These are phyloP conservation scores for Cladosporium velox DNA, from an alignment of 2,329 filamentous ascomycete species.

Conservation along the genomic window DNA sequence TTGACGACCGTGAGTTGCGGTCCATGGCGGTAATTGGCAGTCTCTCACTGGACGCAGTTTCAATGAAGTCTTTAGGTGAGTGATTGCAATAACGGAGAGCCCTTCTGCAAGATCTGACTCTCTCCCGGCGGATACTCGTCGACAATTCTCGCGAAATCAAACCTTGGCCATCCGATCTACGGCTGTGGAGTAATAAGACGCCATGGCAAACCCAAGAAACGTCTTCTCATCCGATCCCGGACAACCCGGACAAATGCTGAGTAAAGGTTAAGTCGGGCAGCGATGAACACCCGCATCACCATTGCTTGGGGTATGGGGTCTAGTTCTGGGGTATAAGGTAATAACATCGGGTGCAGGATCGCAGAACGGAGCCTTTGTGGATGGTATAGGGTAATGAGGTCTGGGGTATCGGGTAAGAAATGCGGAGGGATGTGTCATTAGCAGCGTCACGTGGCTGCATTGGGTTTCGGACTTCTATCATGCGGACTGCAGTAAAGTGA, in stretches of 20 bases:
- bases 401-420: constrained; percentile 13
- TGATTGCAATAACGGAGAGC: not conserved
- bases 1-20: not conserved
- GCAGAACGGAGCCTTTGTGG: not conserved
- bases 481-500: not conserved
- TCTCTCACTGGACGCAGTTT: not conserved
- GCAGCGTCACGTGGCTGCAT: not conserved
- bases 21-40: not conserved
- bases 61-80: not conserved
- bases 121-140: not conserved
- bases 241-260: not conserved
- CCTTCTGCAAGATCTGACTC: not conserved
- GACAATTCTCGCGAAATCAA: not conserved
- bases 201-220: not conserved
- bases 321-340: constrained; percentile 14
- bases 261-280: not conserved
- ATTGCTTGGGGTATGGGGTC: constrained; percentile 5
- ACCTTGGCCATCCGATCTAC: not conserved
- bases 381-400: not conserved
- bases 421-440: constrained; percentile 14
- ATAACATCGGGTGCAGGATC: not conserved
- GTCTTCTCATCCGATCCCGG: not conserved
- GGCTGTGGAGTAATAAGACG: not conserved
- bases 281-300: not conserved
- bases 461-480: constrained; percentile 7